Percentiles rank a stretch among this genome's conserved stretches.
Evolutionary conservation across 1,139 yeast genomes (phyloP).

Genomic region (Sugiyamaella novakii): DNA sequence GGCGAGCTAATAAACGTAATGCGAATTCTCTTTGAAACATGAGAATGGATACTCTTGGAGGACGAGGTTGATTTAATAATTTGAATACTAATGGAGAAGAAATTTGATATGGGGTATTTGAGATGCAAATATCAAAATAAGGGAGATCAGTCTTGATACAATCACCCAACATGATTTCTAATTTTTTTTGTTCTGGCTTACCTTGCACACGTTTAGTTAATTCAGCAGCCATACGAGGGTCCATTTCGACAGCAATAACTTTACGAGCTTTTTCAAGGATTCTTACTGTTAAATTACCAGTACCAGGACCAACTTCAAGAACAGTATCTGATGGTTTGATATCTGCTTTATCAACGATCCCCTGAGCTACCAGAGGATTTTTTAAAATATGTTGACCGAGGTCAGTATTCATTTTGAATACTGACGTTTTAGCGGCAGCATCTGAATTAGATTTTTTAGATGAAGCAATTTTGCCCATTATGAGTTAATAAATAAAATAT

Average conservation of each 20-base stretch:
- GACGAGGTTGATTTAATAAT: slow-evolving; percentile 83
- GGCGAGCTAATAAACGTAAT: slow-evolving; percentile 85
- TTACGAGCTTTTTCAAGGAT: slow-evolving; percentile 89
- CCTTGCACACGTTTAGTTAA: slow-evolving; percentile 97
- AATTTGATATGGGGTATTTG: slow-evolving; percentile 96
- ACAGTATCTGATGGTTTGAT: slow-evolving; percentile 91
- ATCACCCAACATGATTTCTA: slow-evolving; percentile 91
- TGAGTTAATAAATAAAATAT: slow-evolving; percentile 2
- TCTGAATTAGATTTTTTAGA: slow-evolving; percentile 25
- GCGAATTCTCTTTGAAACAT: slow-evolving; percentile 99
- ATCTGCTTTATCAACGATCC: slow-evolving; percentile 94
- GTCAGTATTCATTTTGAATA: slow-evolving; percentile 93
- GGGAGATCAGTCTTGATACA: slow-evolving; percentile 96
- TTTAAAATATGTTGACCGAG: slow-evolving; percentile 96
- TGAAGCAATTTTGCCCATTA: slow-evolving; percentile 34
- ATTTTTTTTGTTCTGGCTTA: slow-evolving; percentile 85
- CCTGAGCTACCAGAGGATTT: slow-evolving; percentile 96
- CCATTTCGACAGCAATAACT: slow-evolving; percentile 96
- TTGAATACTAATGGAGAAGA: slow-evolving; percentile 96
- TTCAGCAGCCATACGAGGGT: slow-evolving; percentile 99
- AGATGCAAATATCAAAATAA: slow-evolving; percentile 91
- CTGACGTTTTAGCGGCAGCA: slow-evolving; percentile 51
- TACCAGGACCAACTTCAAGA: slow-evolving; percentile 98
- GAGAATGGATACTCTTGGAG: slow-evolving; percentile 91
- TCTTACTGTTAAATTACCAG: slow-evolving; percentile 94